A percentile compares a stretch with the other conserved stretches of the same genome.
Conservation (phyloP, 164 flowering plant genomes). For the Sedum album region DNA sequence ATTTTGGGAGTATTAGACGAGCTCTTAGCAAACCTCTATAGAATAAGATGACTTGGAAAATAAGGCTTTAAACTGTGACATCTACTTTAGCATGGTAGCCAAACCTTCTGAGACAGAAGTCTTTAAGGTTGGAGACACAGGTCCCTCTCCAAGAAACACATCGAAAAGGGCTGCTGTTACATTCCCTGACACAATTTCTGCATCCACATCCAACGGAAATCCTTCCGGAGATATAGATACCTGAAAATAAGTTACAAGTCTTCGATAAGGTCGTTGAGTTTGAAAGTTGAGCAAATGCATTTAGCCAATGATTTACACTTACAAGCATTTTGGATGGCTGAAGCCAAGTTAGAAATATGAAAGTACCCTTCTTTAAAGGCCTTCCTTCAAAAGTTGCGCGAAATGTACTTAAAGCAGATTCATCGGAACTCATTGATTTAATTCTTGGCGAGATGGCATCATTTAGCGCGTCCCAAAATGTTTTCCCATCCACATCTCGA, state of each 20-base stretch:
- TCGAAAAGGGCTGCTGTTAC: slow-evolving; percentile 63
- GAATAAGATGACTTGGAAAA: no score
- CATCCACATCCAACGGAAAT: slow-evolving; percentile 51
- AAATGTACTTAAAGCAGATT: slow-evolving; percentile 65
- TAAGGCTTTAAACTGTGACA: neutral
- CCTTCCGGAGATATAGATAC: slow-evolving; percentile 56
- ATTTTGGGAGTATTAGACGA: no score
- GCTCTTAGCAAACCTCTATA: no score
- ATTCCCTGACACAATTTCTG: slow-evolving; percentile 53
- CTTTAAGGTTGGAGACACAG: slow-evolving; percentile 80
- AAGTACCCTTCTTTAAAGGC: slow-evolving; percentile 72
- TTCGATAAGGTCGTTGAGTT: neutral
- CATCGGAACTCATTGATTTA: slow-evolving; percentile 45
- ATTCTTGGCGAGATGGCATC: slow-evolving; percentile 81
- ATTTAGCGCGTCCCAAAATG: slow-evolving; percentile 89
- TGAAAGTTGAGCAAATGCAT: neutral
- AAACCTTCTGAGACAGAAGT: slow-evolving; percentile 55
- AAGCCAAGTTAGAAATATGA: slow-evolving; percentile 69
- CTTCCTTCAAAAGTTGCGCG: slow-evolving; percentile 57
- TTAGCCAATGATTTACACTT: slow-evolving; percentile 17
- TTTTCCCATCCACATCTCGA: slow-evolving; percentile 89
- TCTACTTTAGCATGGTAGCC: slow-evolving; percentile 35
- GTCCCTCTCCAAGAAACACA: slow-evolving; percentile 60
- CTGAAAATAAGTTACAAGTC: slow-evolving; percentile 23
- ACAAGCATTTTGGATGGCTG: slow-evolving; percentile 73